Evolutionary conservation across 2,329 filamentous ascomycete species (phyloP).

Genomic region (Trichophyton simii): DNA sequence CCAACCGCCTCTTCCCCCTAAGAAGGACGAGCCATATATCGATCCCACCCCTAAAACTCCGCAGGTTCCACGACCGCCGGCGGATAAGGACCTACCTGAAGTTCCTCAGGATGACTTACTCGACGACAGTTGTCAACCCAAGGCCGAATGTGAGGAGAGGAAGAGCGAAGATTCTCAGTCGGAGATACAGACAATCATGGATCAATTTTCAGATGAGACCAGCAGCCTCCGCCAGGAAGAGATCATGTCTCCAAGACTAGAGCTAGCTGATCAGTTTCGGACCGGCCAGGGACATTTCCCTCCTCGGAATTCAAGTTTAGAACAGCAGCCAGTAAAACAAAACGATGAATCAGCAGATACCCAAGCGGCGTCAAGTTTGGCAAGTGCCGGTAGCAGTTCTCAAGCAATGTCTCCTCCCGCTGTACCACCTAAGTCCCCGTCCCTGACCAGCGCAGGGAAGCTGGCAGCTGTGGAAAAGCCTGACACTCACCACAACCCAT

Average conservation of each 20-base stretch:
- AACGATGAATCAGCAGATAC: constrained; percentile 23
- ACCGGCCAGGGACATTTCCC: constrained; percentile 57
- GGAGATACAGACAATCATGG: constrained; percentile 97
- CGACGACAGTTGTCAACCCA: constrained; percentile 23
- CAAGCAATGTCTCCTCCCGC: constrained; percentile 15
- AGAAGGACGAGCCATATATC: constrained; percentile 42
- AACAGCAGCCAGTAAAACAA: constrained; percentile 43
- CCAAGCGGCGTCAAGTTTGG: constrained; percentile 13
- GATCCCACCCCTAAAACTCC: constrained; percentile 38
- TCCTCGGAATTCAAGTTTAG: constrained; percentile 74
- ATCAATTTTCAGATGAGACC: constrained; percentile 71
- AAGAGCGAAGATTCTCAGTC: constrained; percentile 57
- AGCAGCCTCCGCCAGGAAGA: constrained; percentile 61
- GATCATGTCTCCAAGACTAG: constrained; percentile 82
- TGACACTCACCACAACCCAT: constrained; percentile 16
- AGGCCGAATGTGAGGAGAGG: constrained; percentile 41
- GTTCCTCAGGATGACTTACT: constrained; percentile 21
- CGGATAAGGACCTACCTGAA: constrained; percentile 29
- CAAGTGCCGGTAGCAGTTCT: background rate
- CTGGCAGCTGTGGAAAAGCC: constrained; percentile 18
- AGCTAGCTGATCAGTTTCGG: constrained; percentile 67
- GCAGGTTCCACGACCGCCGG: constrained; percentile 29
- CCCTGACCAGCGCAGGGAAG: constrained; percentile 11
- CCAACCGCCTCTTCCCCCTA: constrained; percentile 36
- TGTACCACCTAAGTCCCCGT: constrained; percentile 18